Conservation (phyloP, 2,329 filamentous ascomycete genomes). For the Dryadomyces quercivorus region DNA sequence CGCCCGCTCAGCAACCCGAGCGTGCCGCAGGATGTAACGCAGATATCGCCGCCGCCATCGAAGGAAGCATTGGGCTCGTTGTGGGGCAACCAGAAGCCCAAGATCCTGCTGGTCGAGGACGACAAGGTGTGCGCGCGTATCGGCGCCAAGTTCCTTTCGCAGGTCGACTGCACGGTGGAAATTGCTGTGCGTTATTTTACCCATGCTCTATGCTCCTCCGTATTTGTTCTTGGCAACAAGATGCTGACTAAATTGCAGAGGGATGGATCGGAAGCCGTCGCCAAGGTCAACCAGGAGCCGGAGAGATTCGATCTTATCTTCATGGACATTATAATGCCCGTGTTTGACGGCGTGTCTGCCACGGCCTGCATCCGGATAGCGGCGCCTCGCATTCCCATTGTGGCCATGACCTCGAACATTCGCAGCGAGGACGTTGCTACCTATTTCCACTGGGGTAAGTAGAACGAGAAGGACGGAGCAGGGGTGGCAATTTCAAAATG, state of each 20-base stretch:
- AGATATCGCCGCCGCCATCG: slow-evolving; percentile 22
- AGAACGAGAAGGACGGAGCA: neutral
- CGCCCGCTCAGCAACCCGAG: slow-evolving; percentile 53
- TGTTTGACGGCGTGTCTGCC: slow-evolving; percentile 86
- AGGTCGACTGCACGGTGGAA: slow-evolving; percentile 55
- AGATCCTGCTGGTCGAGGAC: slow-evolving; percentile 84
- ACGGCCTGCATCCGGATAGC: slow-evolving; percentile 88
- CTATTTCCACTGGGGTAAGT: slow-evolving; percentile 90
- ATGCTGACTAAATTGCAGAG: slow-evolving; percentile 26
- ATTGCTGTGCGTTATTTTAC: slow-evolving; percentile 41
- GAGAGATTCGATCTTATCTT: slow-evolving; percentile 56
- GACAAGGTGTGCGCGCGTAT: slow-evolving; percentile 56
- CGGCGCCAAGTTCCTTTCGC: slow-evolving; percentile 53
- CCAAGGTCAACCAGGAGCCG: slow-evolving; percentile 52
- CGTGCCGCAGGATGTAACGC: slow-evolving; percentile 27
- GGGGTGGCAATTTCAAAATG: neutral
- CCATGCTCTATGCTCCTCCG: neutral
- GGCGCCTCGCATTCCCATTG: slow-evolving; percentile 70
- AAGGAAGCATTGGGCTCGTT: slow-evolving; percentile 29
- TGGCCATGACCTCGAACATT: slow-evolving; percentile 98
- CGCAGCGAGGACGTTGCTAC: slow-evolving; percentile 91
- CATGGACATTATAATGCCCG: slow-evolving; percentile 97
- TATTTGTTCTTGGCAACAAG: neutral
- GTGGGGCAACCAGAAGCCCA: slow-evolving; percentile 54
- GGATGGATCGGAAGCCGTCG: slow-evolving; percentile 86